phyloP scores from a whole-genome alignment of 345 rosid genomes.

The Bruguiera gymnorhiza region DNA sequence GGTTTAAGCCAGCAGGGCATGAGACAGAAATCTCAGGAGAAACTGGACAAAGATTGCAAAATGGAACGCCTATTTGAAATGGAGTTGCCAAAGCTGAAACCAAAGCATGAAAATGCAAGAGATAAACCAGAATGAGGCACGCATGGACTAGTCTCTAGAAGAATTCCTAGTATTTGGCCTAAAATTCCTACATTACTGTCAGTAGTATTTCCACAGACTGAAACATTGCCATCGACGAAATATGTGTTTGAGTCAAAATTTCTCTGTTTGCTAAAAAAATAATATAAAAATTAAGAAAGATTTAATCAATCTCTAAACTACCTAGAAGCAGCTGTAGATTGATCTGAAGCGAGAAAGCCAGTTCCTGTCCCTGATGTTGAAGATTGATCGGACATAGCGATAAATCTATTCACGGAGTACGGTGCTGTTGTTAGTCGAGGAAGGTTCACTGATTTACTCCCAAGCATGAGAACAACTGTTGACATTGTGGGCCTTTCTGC shows the following conservation, averaged over 20 bases:
- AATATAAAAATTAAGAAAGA: neutral
- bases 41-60: too few relatives aligned
- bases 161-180: too few relatives aligned
- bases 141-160: too few relatives aligned
- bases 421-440: conserved; percentile 35
- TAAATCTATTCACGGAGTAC: conserved; percentile 25
- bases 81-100: too few relatives aligned
- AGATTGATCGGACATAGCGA: conserved; percentile 22
- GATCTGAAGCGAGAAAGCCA: conserved; percentile 23
- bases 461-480: conserved; percentile 43
- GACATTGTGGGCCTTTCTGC: conserved; percentile 46
- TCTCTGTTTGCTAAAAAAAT: neutral
- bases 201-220: too few relatives aligned
- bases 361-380: conserved; percentile 15
- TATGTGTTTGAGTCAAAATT: neutral
- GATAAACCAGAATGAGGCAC: too few relatives aligned
- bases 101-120: too few relatives aligned
- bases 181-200: too few relatives aligned
- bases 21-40: too few relatives aligned
- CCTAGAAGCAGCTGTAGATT: too few relatives aligned
- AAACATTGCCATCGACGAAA: neutral
- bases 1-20: too few relatives aligned
- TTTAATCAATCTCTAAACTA: neutral
- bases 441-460: conserved; percentile 32
- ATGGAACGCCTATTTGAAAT: too few relatives aligned